A percentile compares a stretch with the other conserved stretches of the same genome.
Conservation (phyloP, 192 early-diverging fungal species). For the Backusella psychrophila region DNA sequence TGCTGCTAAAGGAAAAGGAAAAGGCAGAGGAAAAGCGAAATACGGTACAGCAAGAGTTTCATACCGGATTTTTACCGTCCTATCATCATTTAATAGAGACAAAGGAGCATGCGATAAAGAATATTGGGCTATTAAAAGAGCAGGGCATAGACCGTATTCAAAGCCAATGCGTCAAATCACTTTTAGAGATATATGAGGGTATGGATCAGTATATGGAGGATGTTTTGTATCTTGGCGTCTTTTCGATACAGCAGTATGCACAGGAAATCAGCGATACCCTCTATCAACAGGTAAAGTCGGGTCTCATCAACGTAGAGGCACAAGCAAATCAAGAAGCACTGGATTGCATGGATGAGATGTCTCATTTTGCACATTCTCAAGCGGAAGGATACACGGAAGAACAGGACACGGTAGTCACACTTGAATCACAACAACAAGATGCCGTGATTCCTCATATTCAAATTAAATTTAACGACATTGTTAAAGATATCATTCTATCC, state of each 20-base stretch:
- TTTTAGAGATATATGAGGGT: not conserved
- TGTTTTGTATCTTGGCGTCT: slow-evolving; percentile 64
- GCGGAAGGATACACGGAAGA: not conserved
- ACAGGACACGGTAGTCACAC: not conserved
- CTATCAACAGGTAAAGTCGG: slow-evolving; percentile 56
- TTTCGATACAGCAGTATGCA: slow-evolving; percentile 82
- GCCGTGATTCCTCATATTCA: not conserved
- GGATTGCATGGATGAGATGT: slow-evolving; percentile 37
- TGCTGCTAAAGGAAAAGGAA: slow-evolving; percentile 68
- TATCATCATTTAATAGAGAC: slow-evolving; percentile 72
- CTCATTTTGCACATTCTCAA: slow-evolving; percentile 19
- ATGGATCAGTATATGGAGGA: not conserved
- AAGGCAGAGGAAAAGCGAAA: slow-evolving; percentile 55
- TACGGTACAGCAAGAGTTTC: slow-evolving; percentile 55
- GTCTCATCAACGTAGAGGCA: slow-evolving; percentile 54
- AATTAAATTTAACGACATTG: not conserved
- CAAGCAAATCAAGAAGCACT: slow-evolving; percentile 44
- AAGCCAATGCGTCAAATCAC: not conserved
- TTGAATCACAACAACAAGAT: not conserved
- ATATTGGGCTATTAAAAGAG: slow-evolving; percentile 50
- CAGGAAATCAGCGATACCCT: slow-evolving; percentile 65
- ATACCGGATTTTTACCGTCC: slow-evolving; percentile 55
- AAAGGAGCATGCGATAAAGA: slow-evolving; percentile 64
- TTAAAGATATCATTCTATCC: not conserved
- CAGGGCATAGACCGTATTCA: not conserved